Percentiles rank a stretch among this genome's conserved stretches.
phyloP scores from a whole-genome alignment of 352 stramenopile genomes.

The Aphanomyces euteiches region DNA sequence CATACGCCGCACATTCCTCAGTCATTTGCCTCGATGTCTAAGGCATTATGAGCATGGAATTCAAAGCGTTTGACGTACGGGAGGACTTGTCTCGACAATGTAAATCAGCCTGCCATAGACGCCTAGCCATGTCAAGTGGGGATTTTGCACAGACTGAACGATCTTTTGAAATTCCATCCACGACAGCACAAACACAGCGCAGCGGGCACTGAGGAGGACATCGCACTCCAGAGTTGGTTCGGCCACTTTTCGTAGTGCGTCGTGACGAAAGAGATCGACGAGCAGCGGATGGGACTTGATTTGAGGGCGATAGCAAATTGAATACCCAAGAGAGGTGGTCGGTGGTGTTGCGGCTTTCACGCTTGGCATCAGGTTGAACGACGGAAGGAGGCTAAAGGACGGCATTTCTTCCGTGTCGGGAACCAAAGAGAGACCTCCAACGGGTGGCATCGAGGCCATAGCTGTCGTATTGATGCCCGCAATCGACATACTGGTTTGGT shows the following conservation, averaged over 20 bases:
- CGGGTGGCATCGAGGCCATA: no score
- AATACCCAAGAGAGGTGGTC: not conserved
- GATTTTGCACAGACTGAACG: not conserved
- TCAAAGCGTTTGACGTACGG: not conserved
- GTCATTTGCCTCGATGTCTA: not conserved
- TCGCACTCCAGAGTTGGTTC: constrained; percentile 16
- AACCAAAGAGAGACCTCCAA: no score
- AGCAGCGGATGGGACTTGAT: not conserved
- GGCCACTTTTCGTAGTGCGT: not conserved
- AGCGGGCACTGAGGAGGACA: not conserved
- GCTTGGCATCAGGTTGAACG: not conserved
- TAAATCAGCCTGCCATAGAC: constrained; percentile 7
- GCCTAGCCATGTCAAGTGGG: not conserved
- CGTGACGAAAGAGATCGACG: not conserved
- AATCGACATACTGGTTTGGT: no score
- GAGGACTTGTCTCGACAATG: not conserved
- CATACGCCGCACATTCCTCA: constrained; percentile 1
- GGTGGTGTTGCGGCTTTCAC: not conserved
- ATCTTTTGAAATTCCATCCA: not conserved
- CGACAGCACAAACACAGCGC: not conserved
- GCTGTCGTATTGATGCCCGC: no score
- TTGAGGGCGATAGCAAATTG: constrained; percentile 8
- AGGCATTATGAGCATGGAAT: not conserved
- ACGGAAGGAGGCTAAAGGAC: constrained; percentile 14
- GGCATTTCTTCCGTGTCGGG: not conserved